Conservation (phyloP, 805 yeast species). For the Blastobotrys robertii region DNA sequence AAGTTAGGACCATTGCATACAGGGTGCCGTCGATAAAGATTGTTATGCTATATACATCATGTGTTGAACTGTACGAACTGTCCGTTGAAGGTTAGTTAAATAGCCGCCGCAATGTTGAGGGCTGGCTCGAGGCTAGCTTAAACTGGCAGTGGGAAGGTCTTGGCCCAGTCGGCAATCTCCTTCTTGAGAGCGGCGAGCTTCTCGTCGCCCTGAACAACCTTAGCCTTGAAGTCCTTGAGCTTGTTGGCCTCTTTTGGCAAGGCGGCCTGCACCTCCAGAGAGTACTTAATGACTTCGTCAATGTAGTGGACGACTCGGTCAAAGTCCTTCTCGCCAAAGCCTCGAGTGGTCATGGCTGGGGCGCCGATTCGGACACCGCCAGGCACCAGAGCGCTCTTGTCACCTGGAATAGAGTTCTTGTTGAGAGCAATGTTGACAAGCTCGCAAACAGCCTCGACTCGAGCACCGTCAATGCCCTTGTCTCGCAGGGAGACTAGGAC, state of each 20-base stretch:
- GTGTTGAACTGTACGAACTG: too few relatives aligned
- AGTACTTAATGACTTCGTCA: constrained; percentile 67
- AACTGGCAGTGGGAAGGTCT: constrained; percentile 34
- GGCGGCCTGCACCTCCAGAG: constrained; percentile 62
- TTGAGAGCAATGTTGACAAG: constrained; percentile 89
- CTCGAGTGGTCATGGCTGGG: constrained; percentile 98
- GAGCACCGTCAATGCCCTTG: constrained; percentile 91
- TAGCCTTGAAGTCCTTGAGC: constrained; percentile 90
- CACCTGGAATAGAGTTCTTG: constrained; percentile 98
- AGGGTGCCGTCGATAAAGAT: too few relatives aligned
- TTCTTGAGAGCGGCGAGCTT: constrained; percentile 57
- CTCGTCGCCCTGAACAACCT: constrained; percentile 56
- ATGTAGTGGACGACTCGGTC: constrained; percentile 69
- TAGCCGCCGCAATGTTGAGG: too few relatives aligned
- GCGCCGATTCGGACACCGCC: constrained; percentile 97
- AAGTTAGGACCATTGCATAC: too few relatives aligned
- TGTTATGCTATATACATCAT: too few relatives aligned
- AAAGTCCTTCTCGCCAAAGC: constrained; percentile 83
- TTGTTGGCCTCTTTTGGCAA: constrained; percentile 90
- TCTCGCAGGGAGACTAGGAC: constrained; percentile 82
- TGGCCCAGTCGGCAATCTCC: constrained; percentile 84
- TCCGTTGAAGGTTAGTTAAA: too few relatives aligned
- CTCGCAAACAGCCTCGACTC: constrained; percentile 93
- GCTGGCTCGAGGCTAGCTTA: constrained; percentile 9
- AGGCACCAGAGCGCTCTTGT: constrained; percentile 91